phyloP scores from a whole-genome alignment of 495 filamentous ascomycete species.

The Umbilicaria muhlenbergii region DNA sequence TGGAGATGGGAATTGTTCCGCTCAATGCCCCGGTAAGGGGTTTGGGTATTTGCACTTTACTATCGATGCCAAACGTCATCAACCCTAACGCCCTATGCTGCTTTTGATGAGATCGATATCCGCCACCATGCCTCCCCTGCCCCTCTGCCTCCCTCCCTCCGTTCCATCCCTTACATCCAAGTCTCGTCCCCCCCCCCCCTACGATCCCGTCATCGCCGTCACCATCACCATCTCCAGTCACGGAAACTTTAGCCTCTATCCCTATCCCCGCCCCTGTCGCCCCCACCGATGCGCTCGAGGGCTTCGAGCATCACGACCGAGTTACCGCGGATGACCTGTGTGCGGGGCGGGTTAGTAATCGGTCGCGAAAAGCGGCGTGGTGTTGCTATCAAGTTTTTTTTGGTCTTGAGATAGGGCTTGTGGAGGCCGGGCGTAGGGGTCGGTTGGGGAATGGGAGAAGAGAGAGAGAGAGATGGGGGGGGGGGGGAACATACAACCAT shows the following conservation, averaged over 20 bases:
- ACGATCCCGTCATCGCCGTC: not conserved
- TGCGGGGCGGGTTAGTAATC: no score
- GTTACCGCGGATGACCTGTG: constrained; percentile 73
- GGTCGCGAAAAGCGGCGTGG: not conserved
- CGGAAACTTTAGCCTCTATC: not conserved
- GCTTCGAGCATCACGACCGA: constrained; percentile 88
- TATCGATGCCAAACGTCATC: no score
- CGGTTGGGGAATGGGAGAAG: not conserved
- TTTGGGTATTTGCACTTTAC: no score
- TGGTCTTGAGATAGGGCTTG: no score
- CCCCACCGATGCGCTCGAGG: constrained; percentile 11
- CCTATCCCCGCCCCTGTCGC: constrained; percentile 6
- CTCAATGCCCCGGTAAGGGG: no score
- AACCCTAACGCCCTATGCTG: no score
- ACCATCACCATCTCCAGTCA: no score
- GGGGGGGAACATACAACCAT: constrained; percentile 61
- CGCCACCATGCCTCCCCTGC: no score
- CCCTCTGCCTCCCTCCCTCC: no score
- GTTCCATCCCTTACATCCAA: not conserved
- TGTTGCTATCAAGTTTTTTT: no score
- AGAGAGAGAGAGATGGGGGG: not conserved
- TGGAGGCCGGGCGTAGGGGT: not conserved
- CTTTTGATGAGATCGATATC: no score
- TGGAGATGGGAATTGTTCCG: no score
- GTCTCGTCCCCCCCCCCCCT: not conserved